Conservation (phyloP, 2,329 filamentous ascomycete genomes). For the Aspergillus clavatus region DNA sequence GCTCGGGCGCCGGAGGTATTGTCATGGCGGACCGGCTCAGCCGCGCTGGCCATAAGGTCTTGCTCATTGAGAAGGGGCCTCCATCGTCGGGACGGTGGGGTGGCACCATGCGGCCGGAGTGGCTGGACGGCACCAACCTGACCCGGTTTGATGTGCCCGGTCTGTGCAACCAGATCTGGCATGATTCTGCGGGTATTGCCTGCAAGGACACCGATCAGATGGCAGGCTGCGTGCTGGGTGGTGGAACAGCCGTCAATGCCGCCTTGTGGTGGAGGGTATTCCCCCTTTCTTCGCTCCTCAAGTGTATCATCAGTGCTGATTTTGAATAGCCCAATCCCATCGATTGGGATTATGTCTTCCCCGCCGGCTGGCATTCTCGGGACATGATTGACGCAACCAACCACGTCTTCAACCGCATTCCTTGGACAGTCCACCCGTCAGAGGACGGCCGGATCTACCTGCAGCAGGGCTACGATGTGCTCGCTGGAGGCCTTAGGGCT, state of each 20-base stretch:
- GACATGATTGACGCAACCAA: conserved; percentile 6
- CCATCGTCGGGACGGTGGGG: conserved; percentile 62
- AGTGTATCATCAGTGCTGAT: neutral
- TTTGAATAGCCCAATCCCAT: conserved; percentile 1
- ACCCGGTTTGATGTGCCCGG: conserved; percentile 69
- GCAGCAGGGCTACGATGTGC: conserved; percentile 5
- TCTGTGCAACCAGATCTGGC: conserved; percentile 67
- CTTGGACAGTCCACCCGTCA: conserved; percentile 5
- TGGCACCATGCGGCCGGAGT: conserved; percentile 55
- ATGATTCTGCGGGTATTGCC: conserved; percentile 47
- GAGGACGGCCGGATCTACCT: conserved; percentile 3
- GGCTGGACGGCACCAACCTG: conserved; percentile 55
- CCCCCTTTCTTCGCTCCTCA: neutral
- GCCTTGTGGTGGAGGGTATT: conserved; percentile 10
- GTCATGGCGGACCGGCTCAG: conserved; percentile 57
- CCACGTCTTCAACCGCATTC: conserved; percentile 7
- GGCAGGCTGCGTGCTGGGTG: conserved; percentile 67
- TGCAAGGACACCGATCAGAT: conserved; percentile 68
- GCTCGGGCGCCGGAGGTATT: conserved; percentile 48
- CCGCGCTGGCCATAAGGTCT: conserved; percentile 59
- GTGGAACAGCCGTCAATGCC: conserved; percentile 25
- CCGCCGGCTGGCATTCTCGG: conserved; percentile 3
- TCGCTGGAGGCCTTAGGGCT: neutral
- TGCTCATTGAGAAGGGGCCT: conserved; percentile 59
- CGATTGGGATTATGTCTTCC: conserved; percentile 8